Conservation (phyloP, 2,329 filamentous ascomycete genomes). For the Aspergillus alliaceus region DNA sequence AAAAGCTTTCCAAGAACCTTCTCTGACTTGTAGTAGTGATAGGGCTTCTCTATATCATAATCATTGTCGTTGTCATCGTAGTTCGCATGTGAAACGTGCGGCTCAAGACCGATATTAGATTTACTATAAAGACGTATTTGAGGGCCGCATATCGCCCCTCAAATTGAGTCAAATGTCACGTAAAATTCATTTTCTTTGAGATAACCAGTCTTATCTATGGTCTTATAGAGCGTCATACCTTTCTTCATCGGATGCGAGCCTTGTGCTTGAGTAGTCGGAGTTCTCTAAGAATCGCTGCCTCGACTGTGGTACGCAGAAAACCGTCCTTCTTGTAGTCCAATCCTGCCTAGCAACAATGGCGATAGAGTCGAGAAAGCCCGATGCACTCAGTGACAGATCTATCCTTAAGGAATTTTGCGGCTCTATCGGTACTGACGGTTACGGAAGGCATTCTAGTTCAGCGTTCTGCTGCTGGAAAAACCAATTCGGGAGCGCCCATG, state of each 20-base stretch:
- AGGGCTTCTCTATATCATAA: constrained; percentile 46
- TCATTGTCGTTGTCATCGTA: constrained; percentile 47
- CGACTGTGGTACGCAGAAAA: constrained; percentile 70
- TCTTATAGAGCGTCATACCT: constrained; percentile 75
- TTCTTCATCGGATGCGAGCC: constrained; percentile 68
- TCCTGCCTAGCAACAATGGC: constrained; percentile 53
- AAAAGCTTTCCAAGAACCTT: constrained; percentile 71
- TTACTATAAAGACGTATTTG: constrained; percentile 35
- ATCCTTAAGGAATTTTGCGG: constrained; percentile 64
- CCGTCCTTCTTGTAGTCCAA: constrained; percentile 66
- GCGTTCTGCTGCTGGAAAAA: constrained; percentile 65
- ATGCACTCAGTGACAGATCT: constrained; percentile 63
- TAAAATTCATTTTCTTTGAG: constrained; percentile 62
- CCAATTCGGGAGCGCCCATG: constrained; percentile 59
- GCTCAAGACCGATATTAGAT: constrained; percentile 40
- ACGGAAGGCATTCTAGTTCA: constrained; percentile 65
- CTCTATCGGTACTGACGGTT: constrained; percentile 60
- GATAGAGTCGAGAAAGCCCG: constrained; percentile 62
- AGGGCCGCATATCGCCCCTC: constrained; percentile 13
- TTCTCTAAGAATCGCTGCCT: constrained; percentile 68
- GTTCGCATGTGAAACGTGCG: constrained; percentile 49
- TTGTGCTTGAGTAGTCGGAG: constrained; percentile 76
- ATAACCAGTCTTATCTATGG: constrained; percentile 77
- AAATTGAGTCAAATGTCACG: constrained; percentile 16
- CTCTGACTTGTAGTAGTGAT: constrained; percentile 64